Base-by-base conservation (phyloP, 164 flowering plant genomes). In the Magnolia sinica region DNA sequence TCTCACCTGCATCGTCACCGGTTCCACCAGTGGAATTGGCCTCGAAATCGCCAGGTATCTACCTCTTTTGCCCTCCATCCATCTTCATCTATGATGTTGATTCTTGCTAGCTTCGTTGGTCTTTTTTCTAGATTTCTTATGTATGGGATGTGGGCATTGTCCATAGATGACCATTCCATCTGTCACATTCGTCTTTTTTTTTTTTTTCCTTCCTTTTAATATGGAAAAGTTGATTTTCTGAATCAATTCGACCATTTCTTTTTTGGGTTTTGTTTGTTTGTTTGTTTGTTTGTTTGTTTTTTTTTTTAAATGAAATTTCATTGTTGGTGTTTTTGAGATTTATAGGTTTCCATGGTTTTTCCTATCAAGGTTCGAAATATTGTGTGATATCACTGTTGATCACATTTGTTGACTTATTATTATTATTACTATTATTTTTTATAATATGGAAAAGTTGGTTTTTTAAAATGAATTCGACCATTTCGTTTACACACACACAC, bases 1-100 rank as follows among this genome's bases (percentile, higher is more conserved):
- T 27, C 75, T 82, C 78, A 87, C 90, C 50, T 87, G 86, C 78
- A 78, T 89, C 55, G 77, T 87, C 64, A 89, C 92, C 1, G 90
- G 90, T 64, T 83, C 86, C 71, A 89, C 92, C 45, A 87, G 89
- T 77, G 92, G 92, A 16, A 87, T 87, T 50, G 90, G 90, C 76
- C 90, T 84, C 20, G 82, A 87, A 80, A 85, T 83, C 8, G 88
- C 90, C 61, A 83, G 85, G 89, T 84, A 55, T 50, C 31, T 69
- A 2, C 27, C 58, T 31, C 45, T 27, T 19, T 5, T 19, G 9
- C 4, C 1, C n/a, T 50, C 52, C n/a, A 20, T 51, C 2, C 31
- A 49, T 70, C 73, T 7, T 70, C n/a, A 24, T 27, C 18, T 49
- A 8, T n/a, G 73, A 45, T 45, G 29, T 50, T 49, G 55, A 7